These are phyloP conservation scores for Xylaria scruposa DNA, from an alignment of 495 filamentous ascomycete genomes.

Conservation along the genomic window DNA sequence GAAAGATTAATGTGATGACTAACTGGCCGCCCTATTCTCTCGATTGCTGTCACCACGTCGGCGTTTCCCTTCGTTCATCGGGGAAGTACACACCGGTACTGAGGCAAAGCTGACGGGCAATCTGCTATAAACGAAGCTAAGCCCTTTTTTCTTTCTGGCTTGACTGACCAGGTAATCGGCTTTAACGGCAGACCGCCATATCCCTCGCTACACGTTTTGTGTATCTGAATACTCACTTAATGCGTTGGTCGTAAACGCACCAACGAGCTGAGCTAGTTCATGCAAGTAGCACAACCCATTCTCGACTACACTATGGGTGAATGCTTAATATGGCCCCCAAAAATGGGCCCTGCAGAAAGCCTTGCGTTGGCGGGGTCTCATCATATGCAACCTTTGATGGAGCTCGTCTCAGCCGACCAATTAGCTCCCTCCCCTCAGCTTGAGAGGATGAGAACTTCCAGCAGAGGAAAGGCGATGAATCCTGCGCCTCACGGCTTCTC, in stretches of 20 bases:
- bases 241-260: constrained; percentile 20
- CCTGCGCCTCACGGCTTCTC: constrained; percentile 25
- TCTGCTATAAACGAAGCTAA: constrained; percentile 7
- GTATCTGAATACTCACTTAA: background rate
- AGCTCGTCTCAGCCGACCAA: constrained; percentile 19
- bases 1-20: background rate
- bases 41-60: background rate
- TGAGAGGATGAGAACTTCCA: constrained; percentile 3
- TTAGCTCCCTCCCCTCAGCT: constrained; percentile 8
- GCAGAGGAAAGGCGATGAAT: constrained; percentile 20
- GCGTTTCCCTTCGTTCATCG: background rate
- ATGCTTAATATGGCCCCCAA: constrained; percentile 14
- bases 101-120: constrained; percentile 23
- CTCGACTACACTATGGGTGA: constrained; percentile 6
- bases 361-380: constrained; percentile 11
- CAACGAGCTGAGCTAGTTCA: constrained; percentile 22
- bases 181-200: background rate
- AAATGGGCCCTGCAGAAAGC: constrained; percentile 25
- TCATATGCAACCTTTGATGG: constrained; percentile 14
- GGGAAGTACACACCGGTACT: constrained; percentile 11
- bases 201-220: constrained; percentile 18
- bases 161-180: background rate
- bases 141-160: background rate
- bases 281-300: constrained; percentile 1
- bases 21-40: constrained; percentile 7